Conservation (phyloP, 2,329 filamentous ascomycete genomes). For the Lecanosticta acicola region DNA sequence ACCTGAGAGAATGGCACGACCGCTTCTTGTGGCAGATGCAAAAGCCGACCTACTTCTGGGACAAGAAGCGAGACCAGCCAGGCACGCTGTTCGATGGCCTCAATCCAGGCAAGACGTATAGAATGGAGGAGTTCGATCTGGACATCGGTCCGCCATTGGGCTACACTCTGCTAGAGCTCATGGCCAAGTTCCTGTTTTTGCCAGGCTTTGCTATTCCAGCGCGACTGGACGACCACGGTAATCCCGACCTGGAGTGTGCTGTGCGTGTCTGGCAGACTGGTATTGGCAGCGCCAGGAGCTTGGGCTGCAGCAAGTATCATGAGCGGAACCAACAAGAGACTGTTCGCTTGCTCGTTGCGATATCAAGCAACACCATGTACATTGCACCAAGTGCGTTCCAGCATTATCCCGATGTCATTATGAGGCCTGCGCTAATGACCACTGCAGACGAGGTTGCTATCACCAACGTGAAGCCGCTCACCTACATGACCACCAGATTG, state of each 20-base stretch:
- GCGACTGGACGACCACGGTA: conserved; percentile 22
- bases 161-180: conserved; percentile 85
- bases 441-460: conserved; percentile 61
- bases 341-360: conserved; percentile 73
- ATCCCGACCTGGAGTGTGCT: conserved; percentile 54
- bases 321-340: conserved; percentile 93
- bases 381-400: conserved; percentile 60
- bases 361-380: conserved; percentile 91
- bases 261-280: conserved; percentile 98
- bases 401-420: background rate
- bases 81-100: conserved; percentile 33
- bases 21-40: conserved; percentile 74
- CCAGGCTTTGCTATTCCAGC: conserved; percentile 76
- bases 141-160: conserved; percentile 82
- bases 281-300: conserved; percentile 85
- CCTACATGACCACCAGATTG: conserved; percentile 78
- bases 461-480: conserved; percentile 75
- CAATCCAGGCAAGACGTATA: conserved; percentile 46
- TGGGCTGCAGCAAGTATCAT: conserved; percentile 82
- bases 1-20: conserved; percentile 79
- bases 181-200: conserved; percentile 87
- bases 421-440: conserved; percentile 11
- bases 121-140: conserved; percentile 40
- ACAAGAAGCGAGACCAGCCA: conserved; percentile 21
- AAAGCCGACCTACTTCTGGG: conserved; percentile 25